Evolutionary conservation across 73 alveolate genomes (phyloP).

Genomic region (Tetrahymena borealis): DNA sequence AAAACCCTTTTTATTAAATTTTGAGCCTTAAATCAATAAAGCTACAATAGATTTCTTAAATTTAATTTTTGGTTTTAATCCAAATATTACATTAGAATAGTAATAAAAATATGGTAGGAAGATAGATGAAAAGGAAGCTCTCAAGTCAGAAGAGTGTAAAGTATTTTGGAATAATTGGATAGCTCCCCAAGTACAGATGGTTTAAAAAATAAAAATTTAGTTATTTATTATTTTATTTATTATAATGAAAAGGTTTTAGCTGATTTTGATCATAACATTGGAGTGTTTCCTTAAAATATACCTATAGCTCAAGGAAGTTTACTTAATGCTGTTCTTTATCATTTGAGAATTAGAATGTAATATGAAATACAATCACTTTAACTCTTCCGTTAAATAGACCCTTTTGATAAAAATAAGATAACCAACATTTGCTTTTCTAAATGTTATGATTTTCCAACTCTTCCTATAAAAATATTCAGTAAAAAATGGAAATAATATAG

Average conservation of each 20-base stretch:
- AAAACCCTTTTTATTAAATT: not conserved
- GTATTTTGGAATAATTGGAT: not conserved
- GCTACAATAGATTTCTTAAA: not conserved
- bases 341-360: not conserved
- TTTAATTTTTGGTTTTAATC: not conserved
- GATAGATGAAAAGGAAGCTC: too few species aligned
- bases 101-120: too few species aligned
- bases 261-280: not conserved
- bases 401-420: not conserved
- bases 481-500: not conserved
- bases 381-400: not conserved
- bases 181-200: not conserved
- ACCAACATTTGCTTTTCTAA: not conserved
- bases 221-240: not conserved
- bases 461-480: not conserved
- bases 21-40: not conserved
- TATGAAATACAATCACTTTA: not conserved
- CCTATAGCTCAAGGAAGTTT: not conserved
- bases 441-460: not conserved
- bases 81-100: not conserved
- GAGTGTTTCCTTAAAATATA: not conserved
- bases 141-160: not conserved
- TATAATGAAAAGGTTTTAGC: slow-evolving; percentile 3
- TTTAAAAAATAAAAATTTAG: not conserved
- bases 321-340: not conserved